A percentile compares a stretch with the other conserved stretches of the same genome.
phyloP scores from a whole-genome alignment of 1,139 yeast genomes.

The Diutina siamensis region DNA sequence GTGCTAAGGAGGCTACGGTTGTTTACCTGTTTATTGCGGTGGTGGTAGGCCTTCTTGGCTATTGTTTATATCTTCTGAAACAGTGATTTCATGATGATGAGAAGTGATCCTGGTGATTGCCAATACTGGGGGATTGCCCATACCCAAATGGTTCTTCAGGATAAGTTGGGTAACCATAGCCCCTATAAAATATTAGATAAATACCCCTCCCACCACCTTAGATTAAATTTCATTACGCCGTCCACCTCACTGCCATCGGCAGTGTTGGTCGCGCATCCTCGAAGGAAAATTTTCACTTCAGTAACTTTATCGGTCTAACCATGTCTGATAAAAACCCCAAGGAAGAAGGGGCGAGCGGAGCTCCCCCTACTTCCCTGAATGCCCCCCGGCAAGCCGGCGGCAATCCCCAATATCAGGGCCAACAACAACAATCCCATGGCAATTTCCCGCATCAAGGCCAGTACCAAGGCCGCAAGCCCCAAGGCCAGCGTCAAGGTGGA shows the following conservation, averaged over 20 bases:
- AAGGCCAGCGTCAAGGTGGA: background rate
- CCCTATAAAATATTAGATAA: too few species aligned
- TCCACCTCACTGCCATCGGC: background rate
- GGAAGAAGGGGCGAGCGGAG: constrained; percentile 3
- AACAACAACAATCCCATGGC: constrained; percentile 3
- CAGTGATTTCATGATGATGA: background rate
- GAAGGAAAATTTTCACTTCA: background rate
- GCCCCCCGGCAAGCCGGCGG: constrained; percentile 5
- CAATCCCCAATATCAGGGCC: background rate
- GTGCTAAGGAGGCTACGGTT: constrained; percentile 2
- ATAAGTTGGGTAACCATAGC: too few species aligned
- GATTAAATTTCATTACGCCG: too few species aligned
- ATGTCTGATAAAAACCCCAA: constrained; percentile 5
- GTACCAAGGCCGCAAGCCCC: constrained; percentile 4
- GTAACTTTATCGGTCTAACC: constrained; percentile 1
- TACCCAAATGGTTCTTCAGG: too few species aligned
- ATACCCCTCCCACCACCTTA: too few species aligned
- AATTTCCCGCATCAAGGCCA: background rate
- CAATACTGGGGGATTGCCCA: too few species aligned
- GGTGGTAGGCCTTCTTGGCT: background rate
- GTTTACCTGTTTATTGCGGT: constrained; percentile 1
- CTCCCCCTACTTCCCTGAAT: constrained; percentile 5
- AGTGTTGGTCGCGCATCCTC: constrained; percentile 2
- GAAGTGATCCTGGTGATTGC: too few species aligned
- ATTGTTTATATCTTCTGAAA: background rate